Percentiles rank a stretch among this genome's conserved stretches.
phyloP scores from a whole-genome alignment of 2,329 filamentous ascomycete species.

The Fusarium abutilonis region DNA sequence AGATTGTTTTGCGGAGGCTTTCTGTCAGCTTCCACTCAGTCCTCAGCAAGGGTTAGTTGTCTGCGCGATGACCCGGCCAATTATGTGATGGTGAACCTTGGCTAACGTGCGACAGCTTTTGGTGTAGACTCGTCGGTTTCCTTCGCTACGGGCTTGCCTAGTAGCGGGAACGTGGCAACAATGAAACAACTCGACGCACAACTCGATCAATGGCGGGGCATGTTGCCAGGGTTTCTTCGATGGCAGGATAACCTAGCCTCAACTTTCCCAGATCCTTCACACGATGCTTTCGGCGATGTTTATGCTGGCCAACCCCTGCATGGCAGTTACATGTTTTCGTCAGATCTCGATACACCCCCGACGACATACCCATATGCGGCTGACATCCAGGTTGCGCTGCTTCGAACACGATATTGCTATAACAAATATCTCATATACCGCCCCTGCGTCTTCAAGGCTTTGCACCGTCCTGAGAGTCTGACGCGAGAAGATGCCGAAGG shows the following conservation, averaged over 20 bases:
- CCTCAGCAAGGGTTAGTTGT: constrained; percentile 61
- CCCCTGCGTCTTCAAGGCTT: constrained; percentile 68
- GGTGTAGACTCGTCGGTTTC: constrained; percentile 20
- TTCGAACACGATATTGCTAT: constrained; percentile 68
- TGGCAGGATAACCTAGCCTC: constrained; percentile 64
- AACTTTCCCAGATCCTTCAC: constrained; percentile 39
- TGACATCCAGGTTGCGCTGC: constrained; percentile 65
- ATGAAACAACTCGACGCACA: constrained; percentile 63
- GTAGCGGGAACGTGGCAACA: constrained; percentile 43
- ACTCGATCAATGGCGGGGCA: constrained; percentile 66
- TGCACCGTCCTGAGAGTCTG: constrained; percentile 65
- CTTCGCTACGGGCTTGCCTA: constrained; percentile 24
- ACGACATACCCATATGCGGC: constrained; percentile 60
- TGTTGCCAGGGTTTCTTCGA: constrained; percentile 64
- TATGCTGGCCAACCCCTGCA: constrained; percentile 37
- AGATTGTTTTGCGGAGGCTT: constrained; percentile 65
- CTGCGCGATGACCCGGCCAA: too few species aligned
- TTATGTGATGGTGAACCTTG: not conserved
- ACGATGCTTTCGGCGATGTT: constrained; percentile 30
- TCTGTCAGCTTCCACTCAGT: constrained; percentile 62
- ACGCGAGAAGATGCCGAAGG: constrained; percentile 63
- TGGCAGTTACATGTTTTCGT: constrained; percentile 38
- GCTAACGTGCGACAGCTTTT: constrained; percentile 36
- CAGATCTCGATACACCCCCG: constrained; percentile 39
- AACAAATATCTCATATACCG: constrained; percentile 66